These are phyloP conservation scores for Didymella segeticola DNA, from an alignment of 2,329 filamentous ascomycete species.

Conservation along the genomic window DNA sequence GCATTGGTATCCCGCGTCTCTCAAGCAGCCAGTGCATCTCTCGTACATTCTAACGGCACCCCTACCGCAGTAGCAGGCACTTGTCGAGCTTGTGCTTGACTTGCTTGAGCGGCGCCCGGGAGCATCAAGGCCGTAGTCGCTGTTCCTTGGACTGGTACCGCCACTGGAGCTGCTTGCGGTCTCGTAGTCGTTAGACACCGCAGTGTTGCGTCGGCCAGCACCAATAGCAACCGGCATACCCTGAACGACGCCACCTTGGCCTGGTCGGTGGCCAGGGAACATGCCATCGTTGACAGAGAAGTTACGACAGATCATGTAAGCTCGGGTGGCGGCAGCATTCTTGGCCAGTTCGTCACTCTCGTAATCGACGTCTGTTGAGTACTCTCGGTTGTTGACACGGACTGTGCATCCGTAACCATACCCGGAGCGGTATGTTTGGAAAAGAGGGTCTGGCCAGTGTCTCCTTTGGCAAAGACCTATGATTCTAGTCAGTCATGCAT, in stretches of 20 bases:
- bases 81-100: conserved; percentile 34
- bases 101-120: conserved; percentile 45
- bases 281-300: conserved; percentile 97
- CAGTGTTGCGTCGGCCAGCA: conserved; percentile 61
- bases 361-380: conserved; percentile 88
- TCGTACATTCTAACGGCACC: conserved; percentile 51
- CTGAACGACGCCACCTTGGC: conserved; percentile 63
- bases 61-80: conserved; percentile 48
- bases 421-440: conserved; percentile 78
- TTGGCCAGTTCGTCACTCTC: conserved; percentile 82
- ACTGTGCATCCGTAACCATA: conserved; percentile 88
- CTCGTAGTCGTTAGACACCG: conserved; percentile 58
- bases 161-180: conserved; percentile 60
- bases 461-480: conserved; percentile 92
- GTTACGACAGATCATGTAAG: conserved; percentile 97
- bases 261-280: conserved; percentile 65
- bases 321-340: conserved; percentile 93
- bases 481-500: conserved; percentile 31
- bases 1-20: conserved; percentile 49
- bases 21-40: conserved; percentile 52
- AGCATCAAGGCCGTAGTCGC: conserved; percentile 54
- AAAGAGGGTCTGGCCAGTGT: conserved; percentile 89
- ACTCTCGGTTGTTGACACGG: conserved; percentile 94
- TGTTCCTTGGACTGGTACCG: conserved; percentile 61
- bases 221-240: conserved; percentile 70